phyloP scores from a whole-genome alignment of 495 filamentous ascomycete genomes.

The Penicillium coffeae region DNA sequence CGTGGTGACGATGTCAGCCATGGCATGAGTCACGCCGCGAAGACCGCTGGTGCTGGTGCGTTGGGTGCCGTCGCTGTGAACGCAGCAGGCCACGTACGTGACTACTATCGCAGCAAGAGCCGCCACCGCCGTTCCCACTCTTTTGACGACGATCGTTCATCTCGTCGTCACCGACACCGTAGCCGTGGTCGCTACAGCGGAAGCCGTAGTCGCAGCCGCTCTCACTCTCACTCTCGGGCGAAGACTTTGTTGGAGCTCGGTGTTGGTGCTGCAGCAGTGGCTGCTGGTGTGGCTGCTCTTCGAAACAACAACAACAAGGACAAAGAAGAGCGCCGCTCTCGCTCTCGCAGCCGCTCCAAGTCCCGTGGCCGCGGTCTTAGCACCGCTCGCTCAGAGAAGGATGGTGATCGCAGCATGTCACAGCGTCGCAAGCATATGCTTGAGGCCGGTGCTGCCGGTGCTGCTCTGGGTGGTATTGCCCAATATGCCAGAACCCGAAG shows the following conservation, averaged over 20 bases:
- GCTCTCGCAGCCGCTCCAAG: slow-evolving; percentile 54
- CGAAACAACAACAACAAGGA: slow-evolving; percentile 63
- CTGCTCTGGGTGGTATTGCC: slow-evolving; percentile 71
- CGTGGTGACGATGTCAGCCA: slow-evolving; percentile 55
- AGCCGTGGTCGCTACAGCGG: slow-evolving; percentile 30
- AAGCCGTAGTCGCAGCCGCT: slow-evolving; percentile 47
- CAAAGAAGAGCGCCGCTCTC: slow-evolving; percentile 65
- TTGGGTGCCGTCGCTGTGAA: slow-evolving; percentile 80
- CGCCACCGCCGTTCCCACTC: slow-evolving; percentile 49
- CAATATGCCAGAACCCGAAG: slow-evolving; percentile 68
- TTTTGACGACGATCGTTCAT: slow-evolving; percentile 49
- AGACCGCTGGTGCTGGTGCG: slow-evolving; percentile 74
- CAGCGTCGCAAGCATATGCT: slow-evolving; percentile 67
- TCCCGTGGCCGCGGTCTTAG: slow-evolving; percentile 47
- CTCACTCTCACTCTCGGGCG: slow-evolving; percentile 52
- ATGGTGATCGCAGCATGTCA: slow-evolving; percentile 47
- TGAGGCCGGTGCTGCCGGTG: slow-evolving; percentile 73
- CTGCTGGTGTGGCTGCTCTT: slow-evolving; percentile 72
- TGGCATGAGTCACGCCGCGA: slow-evolving; percentile 61
- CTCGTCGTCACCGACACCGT: slow-evolving; percentile 29
- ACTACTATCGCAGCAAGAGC: slow-evolving; percentile 64
- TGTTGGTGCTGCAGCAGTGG: slow-evolving; percentile 76
- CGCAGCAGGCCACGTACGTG: slow-evolving; percentile 66
- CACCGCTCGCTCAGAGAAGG: slow-evolving; percentile 26
- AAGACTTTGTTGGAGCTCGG: slow-evolving; percentile 67